A percentile compares a stretch with the other conserved stretches of the same genome.
Evolutionary conservation across 257 asterid species (phyloP).

Genomic region (Lycium ferocissimum): DNA sequence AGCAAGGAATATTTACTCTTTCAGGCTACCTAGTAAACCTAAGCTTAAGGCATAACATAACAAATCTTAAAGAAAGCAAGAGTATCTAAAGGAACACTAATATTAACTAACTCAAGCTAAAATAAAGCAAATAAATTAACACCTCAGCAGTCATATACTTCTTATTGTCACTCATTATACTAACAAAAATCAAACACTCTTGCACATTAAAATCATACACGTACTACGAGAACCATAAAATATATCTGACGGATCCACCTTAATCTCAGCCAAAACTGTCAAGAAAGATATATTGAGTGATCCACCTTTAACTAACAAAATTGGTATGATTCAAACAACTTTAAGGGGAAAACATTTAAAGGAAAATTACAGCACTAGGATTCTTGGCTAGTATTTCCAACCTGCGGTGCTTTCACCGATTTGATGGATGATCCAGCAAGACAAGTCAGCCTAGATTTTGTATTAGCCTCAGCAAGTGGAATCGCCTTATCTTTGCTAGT

Average conservation of each 20-base stretch:
- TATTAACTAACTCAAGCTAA: too few species aligned
- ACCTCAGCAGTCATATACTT: too few species aligned
- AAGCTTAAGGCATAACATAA: too few species aligned
- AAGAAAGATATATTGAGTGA: background rate
- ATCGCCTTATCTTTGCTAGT: constrained; percentile 50
- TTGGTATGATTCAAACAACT: background rate
- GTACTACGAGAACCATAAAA: background rate
- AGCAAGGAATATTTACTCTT: too few species aligned
- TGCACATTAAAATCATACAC: background rate
- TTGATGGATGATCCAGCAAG: constrained; percentile 88
- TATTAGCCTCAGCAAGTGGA: constrained; percentile 74
- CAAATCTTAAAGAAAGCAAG: too few species aligned
- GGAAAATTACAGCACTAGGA: constrained; percentile 22
- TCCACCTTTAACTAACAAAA: background rate
- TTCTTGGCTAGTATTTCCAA: constrained; percentile 41
- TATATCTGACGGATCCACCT: background rate
- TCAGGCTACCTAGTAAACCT: too few species aligned
- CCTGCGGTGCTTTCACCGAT: constrained; percentile 45
- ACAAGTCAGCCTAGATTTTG: constrained; percentile 93
- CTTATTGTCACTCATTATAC: too few species aligned
- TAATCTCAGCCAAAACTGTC: background rate
- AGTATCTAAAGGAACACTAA: too few species aligned
- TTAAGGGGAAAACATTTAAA: background rate
- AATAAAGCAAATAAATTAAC: too few species aligned
- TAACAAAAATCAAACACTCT: too few species aligned